Conservation (phyloP, 495 filamentous ascomycete genomes). For the Aspergillus affinis region DNA sequence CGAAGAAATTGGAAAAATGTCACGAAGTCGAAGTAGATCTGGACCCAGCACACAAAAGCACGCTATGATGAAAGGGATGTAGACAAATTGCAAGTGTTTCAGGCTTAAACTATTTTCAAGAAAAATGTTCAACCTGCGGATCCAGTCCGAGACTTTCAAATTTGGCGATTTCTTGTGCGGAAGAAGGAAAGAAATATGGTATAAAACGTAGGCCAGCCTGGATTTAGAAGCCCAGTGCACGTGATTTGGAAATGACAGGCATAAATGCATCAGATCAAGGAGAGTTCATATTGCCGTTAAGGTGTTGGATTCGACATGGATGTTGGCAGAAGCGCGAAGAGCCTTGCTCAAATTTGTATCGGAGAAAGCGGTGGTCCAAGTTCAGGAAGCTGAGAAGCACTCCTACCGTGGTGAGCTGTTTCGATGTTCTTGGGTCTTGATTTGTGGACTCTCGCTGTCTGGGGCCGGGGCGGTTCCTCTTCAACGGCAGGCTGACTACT, state of each 20-base stretch:
- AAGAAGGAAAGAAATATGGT: constrained; percentile 4
- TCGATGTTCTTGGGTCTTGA: constrained; percentile 42
- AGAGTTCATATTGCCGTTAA: constrained; percentile 1
- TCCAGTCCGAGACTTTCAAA: constrained; percentile 20
- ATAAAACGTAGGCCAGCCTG: constrained; percentile 20
- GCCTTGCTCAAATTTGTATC: constrained; percentile 47
- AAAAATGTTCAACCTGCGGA: constrained; percentile 19
- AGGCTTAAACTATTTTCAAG: background rate
- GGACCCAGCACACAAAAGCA: background rate
- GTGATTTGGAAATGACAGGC: background rate
- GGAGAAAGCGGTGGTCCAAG: constrained; percentile 77
- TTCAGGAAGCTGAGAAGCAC: constrained; percentile 51
- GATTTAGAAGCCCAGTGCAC: constrained; percentile 2
- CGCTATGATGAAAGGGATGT: background rate
- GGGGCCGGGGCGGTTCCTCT: constrained; percentile 31
- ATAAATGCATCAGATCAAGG: constrained; percentile 4
- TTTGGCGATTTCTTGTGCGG: background rate
- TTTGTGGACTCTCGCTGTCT: constrained; percentile 35
- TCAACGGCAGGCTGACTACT: constrained; percentile 51
- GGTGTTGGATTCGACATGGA: background rate
- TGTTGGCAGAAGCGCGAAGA: background rate
- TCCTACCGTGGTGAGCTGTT: constrained; percentile 39
- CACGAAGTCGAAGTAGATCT: background rate
- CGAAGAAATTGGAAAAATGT: too few species aligned
- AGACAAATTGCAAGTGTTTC: constrained; percentile 4